A percentile compares a stretch with the other conserved stretches of the same genome.
Conservation (phyloP, 78 protist genomes). For the Bodo saltans region DNA sequence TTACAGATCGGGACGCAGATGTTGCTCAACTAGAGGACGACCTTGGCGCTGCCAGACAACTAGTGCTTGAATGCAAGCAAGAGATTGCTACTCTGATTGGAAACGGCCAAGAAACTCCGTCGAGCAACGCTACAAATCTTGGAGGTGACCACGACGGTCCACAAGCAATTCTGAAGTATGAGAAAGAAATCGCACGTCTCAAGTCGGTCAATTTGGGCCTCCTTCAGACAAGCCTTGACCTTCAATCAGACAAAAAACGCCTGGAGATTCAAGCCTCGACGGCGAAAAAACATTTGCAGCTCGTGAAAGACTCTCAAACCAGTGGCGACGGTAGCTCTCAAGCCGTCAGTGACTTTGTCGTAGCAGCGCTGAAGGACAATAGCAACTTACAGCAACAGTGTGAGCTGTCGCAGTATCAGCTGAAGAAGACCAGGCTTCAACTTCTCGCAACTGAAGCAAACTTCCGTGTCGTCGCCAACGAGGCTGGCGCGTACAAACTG, state of each 20-base stretch:
- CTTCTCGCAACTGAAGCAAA: background rate
- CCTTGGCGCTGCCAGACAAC: no score
- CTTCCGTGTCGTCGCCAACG: background rate
- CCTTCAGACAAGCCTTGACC: background rate
- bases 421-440: background rate
- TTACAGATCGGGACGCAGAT: background rate
- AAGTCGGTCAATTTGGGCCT: background rate
- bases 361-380: background rate
- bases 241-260: background rate
- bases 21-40: no score
- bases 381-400: background rate
- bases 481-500: background rate
- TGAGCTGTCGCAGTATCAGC: background rate
- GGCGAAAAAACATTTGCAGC: no score
- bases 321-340: background rate
- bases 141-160: background rate
- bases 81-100: background rate
- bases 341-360: background rate
- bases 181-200: background rate
- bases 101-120: background rate
- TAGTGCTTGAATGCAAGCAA: background rate
- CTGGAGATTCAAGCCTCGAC: background rate
- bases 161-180: no score
- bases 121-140: background rate
- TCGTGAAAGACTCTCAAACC: background rate